Percentiles rank a stretch among this genome's conserved stretches.
These are phyloP conservation scores for Boletellus dicymbophilus DNA, from an alignment of 1,284 basidiomycete genomes.

Conservation along the genomic window DNA sequence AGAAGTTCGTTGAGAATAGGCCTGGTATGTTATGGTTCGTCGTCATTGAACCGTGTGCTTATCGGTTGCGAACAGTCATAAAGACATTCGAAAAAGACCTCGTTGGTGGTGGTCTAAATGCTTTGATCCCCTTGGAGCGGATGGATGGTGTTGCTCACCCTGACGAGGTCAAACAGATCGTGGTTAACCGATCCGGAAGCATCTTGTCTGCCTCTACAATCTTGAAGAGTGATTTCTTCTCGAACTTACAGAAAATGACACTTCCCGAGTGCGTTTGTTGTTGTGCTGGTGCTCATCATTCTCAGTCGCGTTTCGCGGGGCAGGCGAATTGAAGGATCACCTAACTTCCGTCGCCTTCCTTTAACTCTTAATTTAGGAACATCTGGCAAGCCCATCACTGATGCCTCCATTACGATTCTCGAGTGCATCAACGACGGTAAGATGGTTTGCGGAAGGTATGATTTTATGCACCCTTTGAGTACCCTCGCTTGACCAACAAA, in stretches of 20 bases:
- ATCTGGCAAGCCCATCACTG: slow-evolving; percentile 35
- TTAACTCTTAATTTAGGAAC: slow-evolving; percentile 54
- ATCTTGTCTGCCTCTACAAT: slow-evolving; percentile 94
- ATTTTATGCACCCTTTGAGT: background rate
- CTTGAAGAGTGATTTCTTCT: slow-evolving; percentile 97
- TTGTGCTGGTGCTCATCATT: background rate
- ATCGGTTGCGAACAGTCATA: slow-evolving; percentile 62
- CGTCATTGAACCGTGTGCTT: background rate
- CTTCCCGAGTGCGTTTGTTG: slow-evolving; percentile 74
- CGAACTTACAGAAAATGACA: slow-evolving; percentile 93
- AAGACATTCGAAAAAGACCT: slow-evolving; percentile 96
- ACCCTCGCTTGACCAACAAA: slow-evolving; percentile 9
- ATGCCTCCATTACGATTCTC: slow-evolving; percentile 36
- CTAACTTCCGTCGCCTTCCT: slow-evolving; percentile 86
- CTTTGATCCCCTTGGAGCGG: slow-evolving; percentile 85
- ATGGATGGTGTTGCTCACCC: slow-evolving; percentile 82
- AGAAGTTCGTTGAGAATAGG: slow-evolving; percentile 77
- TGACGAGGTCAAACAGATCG: slow-evolving; percentile 86
- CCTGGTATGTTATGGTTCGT: slow-evolving; percentile 54
- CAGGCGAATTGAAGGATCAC: slow-evolving; percentile 90
- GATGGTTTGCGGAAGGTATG: slow-evolving; percentile 84
- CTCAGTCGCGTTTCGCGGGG: slow-evolving; percentile 4
- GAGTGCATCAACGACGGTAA: slow-evolving; percentile 47
- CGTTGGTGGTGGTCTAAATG: slow-evolving; percentile 74
- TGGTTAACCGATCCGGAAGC: slow-evolving; percentile 82